These are phyloP conservation scores for Naganishia albida DNA, from an alignment of 1,284 basidiomycete genomes.

Conservation along the genomic window DNA sequence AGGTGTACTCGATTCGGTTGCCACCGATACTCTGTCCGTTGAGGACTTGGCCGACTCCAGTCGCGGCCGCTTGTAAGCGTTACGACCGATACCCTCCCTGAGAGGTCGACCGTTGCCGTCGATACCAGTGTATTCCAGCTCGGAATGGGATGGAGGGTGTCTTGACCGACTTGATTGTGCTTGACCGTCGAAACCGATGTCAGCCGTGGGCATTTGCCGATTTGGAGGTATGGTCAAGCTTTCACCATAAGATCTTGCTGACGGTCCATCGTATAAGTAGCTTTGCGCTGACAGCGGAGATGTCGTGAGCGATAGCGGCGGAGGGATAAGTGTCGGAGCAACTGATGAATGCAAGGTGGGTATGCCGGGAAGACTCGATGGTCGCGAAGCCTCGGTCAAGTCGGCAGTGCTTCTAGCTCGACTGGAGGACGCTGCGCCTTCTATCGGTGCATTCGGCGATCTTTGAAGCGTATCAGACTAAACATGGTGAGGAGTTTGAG, in stretches of 20 bases:
- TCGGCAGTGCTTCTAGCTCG: no score
- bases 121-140: background rate
- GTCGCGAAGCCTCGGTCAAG: no score
- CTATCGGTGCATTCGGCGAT: no score
- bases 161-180: background rate
- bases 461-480: no score
- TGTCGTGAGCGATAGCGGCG: background rate
- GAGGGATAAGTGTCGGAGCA: no score
- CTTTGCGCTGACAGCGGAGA: background rate
- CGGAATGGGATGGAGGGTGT: background rate
- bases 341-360: no score
- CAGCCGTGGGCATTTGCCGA: background rate
- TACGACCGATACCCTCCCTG: background rate
- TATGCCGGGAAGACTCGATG: no score
- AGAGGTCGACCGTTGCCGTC: background rate
- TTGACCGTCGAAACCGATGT: no score
- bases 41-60: background rate
- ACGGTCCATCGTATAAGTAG: no score
- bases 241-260: no score
- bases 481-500: no score
- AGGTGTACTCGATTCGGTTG: background rate
- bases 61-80: slow-evolving; percentile 6
- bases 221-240: background rate
- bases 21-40: background rate
- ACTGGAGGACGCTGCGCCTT: no score